A percentile compares a stretch with the other conserved stretches of the same genome.
Conservation (phyloP, 768 basidiomycete genomes). For the Cystobasidium tubakii region DNA sequence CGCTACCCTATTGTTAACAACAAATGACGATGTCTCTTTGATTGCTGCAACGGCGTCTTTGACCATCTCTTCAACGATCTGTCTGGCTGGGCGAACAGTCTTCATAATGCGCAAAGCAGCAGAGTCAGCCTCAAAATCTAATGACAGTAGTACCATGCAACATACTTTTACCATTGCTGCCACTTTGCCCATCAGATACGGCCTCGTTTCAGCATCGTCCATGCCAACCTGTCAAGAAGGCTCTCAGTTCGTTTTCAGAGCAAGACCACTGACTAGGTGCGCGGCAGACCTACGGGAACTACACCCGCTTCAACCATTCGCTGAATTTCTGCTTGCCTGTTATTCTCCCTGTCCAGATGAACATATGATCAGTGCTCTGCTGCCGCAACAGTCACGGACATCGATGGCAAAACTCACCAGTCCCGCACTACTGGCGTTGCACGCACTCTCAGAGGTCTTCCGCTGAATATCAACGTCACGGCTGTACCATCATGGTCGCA, state of each 20-base stretch:
- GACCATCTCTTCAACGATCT: slow-evolving; percentile 79
- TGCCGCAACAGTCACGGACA: background rate
- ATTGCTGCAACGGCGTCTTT: slow-evolving; percentile 56
- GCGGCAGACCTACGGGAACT: slow-evolving; percentile 54
- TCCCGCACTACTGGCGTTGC: slow-evolving; percentile 79
- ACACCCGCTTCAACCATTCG: slow-evolving; percentile 75
- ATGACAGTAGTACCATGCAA: background rate
- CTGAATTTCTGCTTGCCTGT: slow-evolving; percentile 72
- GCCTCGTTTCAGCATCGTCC: slow-evolving; percentile 52
- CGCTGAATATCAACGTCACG: slow-evolving; percentile 62
- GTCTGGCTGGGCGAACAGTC: slow-evolving; percentile 72
- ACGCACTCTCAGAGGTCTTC: slow-evolving; percentile 75
- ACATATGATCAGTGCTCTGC: background rate
- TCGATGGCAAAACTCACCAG: slow-evolving; percentile 56
- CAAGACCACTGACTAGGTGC: background rate
- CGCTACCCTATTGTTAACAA: background rate
- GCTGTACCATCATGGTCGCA: background rate
- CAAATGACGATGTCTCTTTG: background rate
- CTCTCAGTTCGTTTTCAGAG: background rate
- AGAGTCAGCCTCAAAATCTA: too few relatives aligned
- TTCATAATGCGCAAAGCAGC: slow-evolving; percentile 47
- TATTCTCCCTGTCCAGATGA: slow-evolving; percentile 62
- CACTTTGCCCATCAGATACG: slow-evolving; percentile 81
- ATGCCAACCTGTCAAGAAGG: background rate
- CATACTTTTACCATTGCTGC: slow-evolving; percentile 54